Evolutionary conservation across 257 asterid species (phyloP).

Genomic region (Linaria vulgaris): DNA sequence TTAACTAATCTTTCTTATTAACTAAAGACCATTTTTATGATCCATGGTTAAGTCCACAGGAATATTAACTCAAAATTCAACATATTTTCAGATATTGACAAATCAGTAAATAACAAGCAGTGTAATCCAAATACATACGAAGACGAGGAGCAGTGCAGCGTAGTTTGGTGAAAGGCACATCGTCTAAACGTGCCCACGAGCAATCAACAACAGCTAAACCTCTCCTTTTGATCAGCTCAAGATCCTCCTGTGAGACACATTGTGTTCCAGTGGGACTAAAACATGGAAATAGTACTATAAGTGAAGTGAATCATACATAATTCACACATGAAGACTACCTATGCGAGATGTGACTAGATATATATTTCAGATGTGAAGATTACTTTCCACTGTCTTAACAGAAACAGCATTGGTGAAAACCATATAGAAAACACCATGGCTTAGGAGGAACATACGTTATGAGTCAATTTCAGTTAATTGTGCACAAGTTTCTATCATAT

Average conservation of each 20-base stretch:
- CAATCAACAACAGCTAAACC: slow-evolving; percentile 98
- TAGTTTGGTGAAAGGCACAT: slow-evolving; percentile 92
- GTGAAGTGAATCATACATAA: slow-evolving; percentile 5
- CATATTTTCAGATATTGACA: neutral
- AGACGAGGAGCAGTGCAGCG: slow-evolving; percentile 98
- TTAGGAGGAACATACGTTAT: neutral
- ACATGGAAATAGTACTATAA: slow-evolving; percentile 20
- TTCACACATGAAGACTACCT: neutral
- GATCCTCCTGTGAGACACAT: slow-evolving; percentile 91
- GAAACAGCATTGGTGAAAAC: slow-evolving; percentile 3
- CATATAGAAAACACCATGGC: slow-evolving; percentile 2
- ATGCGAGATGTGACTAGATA: neutral
- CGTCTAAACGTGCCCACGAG: slow-evolving; percentile 96
- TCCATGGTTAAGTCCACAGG: slow-evolving; percentile 6
- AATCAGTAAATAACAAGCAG: slow-evolving; percentile 9
- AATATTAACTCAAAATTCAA: slow-evolving; percentile 3
- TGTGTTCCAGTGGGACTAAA: slow-evolving; percentile 87
- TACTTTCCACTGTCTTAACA: neutral
- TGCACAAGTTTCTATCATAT: neutral
- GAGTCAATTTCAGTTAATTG: neutral
- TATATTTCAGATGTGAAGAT: neutral
- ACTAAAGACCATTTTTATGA: neutral
- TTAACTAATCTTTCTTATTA: neutral
- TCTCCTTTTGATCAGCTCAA: slow-evolving; percentile 58
- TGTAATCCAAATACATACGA: slow-evolving; percentile 47